Base-by-base conservation (phyloP, 1,284 basidiomycete species). In the Leccinum subspadiceum region DNA sequence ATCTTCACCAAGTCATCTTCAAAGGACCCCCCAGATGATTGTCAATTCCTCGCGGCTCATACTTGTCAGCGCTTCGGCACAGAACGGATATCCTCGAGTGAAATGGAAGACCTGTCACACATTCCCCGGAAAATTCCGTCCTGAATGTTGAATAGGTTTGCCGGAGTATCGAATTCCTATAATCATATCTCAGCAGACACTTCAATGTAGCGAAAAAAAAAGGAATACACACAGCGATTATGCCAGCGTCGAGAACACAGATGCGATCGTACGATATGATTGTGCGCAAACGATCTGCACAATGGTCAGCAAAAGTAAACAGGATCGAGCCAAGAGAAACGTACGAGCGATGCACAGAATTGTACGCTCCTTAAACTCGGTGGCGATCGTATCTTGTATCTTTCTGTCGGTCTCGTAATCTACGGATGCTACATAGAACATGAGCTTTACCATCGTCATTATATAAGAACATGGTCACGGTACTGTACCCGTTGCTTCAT, bases 301-400 rank as follows among this genome's bases (percentile, higher is more conserved):
- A 10, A 41, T 15, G 3, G 41, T 65, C 56, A 63, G 56, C 26
- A 15, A 12, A 46, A n/a, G 31, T 13, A 12, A 20, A 0, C 0
- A 53, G 0, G 24, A 54, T 3, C 7, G 33, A n/a, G 2, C 1
- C 5, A 51, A 49, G 10, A 49, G 53, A 54, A 10, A 79, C 82
- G 67, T 68, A 85, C 86, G 89, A 64, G 89, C 90, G 61, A 94
- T 93, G 71, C 89, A 93, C 7, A 93, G 72, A 56, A 93, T 85
- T 0, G 93, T 95, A 56, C 89, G 84, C 69, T 90, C 85, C 52
- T 78, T 77, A 76, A 95, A 95, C 76, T 94, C 92, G 51, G 79
- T 80, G 2, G 89, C 81, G 64, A 96, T 94, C n/a, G 92, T 94
- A 62, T 87, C 81, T 72, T 95, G 92, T 60, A 95, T 93, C 64